Percentiles rank a stretch among this genome's conserved stretches.
Conservation (phyloP, 106 monocot species). For the Dioscorea dumetorum region DNA sequence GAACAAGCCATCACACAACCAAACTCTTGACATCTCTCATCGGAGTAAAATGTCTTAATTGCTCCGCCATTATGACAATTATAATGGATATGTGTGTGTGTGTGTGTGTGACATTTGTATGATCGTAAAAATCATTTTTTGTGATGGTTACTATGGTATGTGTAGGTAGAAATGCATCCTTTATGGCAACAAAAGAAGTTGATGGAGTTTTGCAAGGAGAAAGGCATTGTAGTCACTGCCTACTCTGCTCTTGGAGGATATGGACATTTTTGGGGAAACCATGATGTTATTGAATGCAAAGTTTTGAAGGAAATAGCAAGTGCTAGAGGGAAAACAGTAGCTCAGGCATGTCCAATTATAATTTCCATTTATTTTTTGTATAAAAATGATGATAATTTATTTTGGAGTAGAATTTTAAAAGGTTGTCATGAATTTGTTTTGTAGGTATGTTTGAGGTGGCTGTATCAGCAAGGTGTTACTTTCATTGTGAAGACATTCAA, state of each 20-base stretch:
- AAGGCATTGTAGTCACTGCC: background rate
- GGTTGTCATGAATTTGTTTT: background rate
- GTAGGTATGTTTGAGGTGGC: constrained; percentile 16
- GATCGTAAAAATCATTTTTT: no score
- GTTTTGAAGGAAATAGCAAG: background rate
- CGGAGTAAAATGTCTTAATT: no score
- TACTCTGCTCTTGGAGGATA: constrained; percentile 1
- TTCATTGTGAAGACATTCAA: constrained; percentile 14
- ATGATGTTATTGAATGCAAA: background rate
- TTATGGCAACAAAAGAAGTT: constrained; percentile 2
- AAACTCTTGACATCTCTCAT: no score
- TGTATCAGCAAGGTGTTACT: constrained; percentile 2
- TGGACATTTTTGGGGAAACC: background rate
- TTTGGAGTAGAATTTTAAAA: background rate
- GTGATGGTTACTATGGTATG: no score
- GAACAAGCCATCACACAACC: no score
- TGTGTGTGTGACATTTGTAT: no score
- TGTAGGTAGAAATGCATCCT: constrained; percentile 7
- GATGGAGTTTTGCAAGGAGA: constrained; percentile 4
- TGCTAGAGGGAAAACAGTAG: background rate
- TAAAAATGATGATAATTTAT: background rate
- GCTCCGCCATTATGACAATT: no score
- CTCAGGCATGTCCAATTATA: background rate
- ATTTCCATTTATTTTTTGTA: background rate
- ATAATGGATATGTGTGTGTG: no score